These are phyloP conservation scores for Sphaerulina populicola DNA, from an alignment of 2,329 filamentous ascomycete species.

Conservation along the genomic window DNA sequence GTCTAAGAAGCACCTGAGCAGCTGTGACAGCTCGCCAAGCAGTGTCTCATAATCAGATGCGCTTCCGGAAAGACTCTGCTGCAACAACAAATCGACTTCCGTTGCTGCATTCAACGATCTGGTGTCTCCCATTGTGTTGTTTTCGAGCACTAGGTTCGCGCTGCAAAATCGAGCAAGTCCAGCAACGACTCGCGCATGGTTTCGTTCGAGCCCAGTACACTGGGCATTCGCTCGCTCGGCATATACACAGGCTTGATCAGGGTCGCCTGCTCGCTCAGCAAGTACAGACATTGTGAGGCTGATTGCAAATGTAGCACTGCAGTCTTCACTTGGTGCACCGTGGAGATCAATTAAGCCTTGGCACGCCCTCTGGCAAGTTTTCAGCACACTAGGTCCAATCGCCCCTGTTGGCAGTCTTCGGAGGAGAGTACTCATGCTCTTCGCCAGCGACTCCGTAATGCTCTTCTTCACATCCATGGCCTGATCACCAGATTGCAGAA, in stretches of 20 bases:
- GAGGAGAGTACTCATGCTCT: conserved; percentile 53
- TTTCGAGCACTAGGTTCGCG: neutral
- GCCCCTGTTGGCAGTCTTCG: conserved; percentile 11
- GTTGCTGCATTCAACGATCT: conserved; percentile 1
- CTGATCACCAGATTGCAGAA: conserved; percentile 58
- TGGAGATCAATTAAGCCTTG: neutral
- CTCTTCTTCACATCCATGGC: conserved; percentile 55
- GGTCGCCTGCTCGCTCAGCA: conserved; percentile 14
- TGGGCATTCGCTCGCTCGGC: conserved; percentile 11
- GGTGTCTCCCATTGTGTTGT: no score
- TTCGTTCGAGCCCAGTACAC: conserved; percentile 12
- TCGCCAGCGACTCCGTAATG: conserved; percentile 55
- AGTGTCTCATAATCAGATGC: conserved; percentile 25
- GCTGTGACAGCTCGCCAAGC: conserved; percentile 17
- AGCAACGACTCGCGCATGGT: conserved; percentile 19
- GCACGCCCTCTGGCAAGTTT: conserved; percentile 4
- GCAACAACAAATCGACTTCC: conserved; percentile 7
- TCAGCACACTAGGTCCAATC: conserved; percentile 1
- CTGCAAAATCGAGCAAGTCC: conserved; percentile 2
- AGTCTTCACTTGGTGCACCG: neutral
- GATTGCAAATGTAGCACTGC: conserved; percentile 8
- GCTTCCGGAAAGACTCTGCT: conserved; percentile 19
- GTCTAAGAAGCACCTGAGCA: conserved; percentile 6
- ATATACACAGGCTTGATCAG: conserved; percentile 9
- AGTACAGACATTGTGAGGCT: conserved; percentile 16